phyloP scores from a whole-genome alignment of 164 flowering plant genomes.

The Paratinospora sagittata region DNA sequence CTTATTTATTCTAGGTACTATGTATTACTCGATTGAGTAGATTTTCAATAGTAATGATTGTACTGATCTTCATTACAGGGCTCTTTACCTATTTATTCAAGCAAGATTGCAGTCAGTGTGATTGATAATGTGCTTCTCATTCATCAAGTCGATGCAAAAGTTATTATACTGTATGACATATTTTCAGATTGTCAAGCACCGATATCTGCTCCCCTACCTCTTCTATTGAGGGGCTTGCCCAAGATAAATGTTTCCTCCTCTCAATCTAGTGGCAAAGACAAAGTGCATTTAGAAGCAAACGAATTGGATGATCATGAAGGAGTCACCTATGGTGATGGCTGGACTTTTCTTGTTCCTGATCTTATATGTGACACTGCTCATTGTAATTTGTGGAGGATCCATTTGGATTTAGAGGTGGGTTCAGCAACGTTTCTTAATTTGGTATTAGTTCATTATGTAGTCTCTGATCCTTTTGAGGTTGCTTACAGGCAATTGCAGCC shows the following conservation, averaged over 20 bases:
- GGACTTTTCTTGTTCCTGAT: conserved; percentile 87
- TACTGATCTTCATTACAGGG: conserved; percentile 46
- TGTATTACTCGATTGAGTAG: no score
- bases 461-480: neutral
- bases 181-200: conserved; percentile 82
- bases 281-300: conserved; percentile 32
- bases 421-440: neutral
- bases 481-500: conserved; percentile 79
- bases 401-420: conserved; percentile 80
- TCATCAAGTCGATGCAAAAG: conserved; percentile 98
- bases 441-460: neutral
- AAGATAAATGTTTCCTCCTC: conserved; percentile 34
- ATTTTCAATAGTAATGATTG: neutral
- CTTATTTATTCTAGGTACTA: neutral
- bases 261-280: conserved; percentile 25
- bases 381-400: conserved; percentile 78
- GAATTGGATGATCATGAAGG: conserved; percentile 34
- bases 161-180: conserved; percentile 81
- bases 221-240: conserved; percentile 58
- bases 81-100: conserved; percentile 85
- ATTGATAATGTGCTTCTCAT: conserved; percentile 90
- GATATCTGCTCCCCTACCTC: conserved; percentile 97
- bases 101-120: conserved; percentile 75
- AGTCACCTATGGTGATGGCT: conserved; percentile 72
- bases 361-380: conserved; percentile 63